Percentiles rank a stretch among this genome's conserved stretches.
Conservation (phyloP, 768 basidiomycete species). For the Collybia sp. region DNA sequence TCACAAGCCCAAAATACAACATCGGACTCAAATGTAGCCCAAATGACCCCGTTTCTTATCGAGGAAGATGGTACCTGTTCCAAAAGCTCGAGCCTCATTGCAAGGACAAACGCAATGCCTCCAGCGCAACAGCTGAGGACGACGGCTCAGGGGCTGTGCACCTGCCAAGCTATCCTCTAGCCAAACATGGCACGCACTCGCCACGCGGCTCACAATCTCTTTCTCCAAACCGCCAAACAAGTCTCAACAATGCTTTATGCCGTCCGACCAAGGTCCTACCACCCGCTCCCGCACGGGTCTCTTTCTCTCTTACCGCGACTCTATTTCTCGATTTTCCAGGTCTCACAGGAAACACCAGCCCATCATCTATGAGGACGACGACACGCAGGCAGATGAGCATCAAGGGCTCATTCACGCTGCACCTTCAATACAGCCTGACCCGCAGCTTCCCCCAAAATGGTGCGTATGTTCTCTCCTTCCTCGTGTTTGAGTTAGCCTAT, state of each 20-base stretch:
- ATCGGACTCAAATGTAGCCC: too few relatives aligned
- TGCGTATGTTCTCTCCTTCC: slow-evolving; percentile 26
- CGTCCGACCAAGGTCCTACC: slow-evolving; percentile 18
- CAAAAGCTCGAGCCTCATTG: too few relatives aligned
- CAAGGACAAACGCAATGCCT: too few relatives aligned
- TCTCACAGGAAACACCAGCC: slow-evolving; percentile 7
- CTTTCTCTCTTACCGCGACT: slow-evolving; percentile 92
- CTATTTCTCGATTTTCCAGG: slow-evolving; percentile 36
- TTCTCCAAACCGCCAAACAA: not conserved
- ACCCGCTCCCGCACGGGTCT: slow-evolving; percentile 88
- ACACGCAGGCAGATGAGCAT: slow-evolving; percentile 54
- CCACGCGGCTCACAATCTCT: too few relatives aligned
- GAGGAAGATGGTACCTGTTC: too few relatives aligned
- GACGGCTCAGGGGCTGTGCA: too few relatives aligned
- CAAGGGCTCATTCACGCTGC: slow-evolving; percentile 48
- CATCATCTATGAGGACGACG: slow-evolving; percentile 41
- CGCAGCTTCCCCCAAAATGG: slow-evolving; percentile 80
- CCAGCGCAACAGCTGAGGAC: too few relatives aligned
- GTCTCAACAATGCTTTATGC: not conserved
- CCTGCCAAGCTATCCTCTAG: not conserved
- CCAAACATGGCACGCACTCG: not conserved
- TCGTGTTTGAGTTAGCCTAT: slow-evolving; percentile 3
- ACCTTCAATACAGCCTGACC: slow-evolving; percentile 43
- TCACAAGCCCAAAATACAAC: too few relatives aligned
- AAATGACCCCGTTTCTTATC: too few relatives aligned